phyloP scores from a whole-genome alignment of 192 early-diverging fungal species.

The Backusella tarrabulga region DNA sequence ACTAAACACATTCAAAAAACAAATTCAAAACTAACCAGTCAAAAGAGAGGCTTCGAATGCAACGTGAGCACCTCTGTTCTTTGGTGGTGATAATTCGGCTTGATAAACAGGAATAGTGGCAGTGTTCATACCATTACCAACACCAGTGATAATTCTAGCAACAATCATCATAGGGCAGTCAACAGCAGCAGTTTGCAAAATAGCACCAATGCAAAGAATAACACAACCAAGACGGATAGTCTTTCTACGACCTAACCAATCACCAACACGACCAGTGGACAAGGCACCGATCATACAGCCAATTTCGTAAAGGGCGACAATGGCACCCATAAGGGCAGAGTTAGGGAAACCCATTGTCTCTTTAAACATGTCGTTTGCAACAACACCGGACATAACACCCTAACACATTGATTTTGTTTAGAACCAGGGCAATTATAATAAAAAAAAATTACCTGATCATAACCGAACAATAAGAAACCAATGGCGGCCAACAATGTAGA shows the following conservation, averaged over 20 bases:
- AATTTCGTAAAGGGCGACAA: slow-evolving; percentile 39
- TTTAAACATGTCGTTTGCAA: slow-evolving; percentile 15
- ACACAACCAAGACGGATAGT: slow-evolving; percentile 48
- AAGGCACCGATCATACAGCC: slow-evolving; percentile 32
- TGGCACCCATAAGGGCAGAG: slow-evolving; percentile 46
- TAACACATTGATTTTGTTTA: neutral
- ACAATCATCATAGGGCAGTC: slow-evolving; percentile 46
- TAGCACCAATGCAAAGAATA: slow-evolving; percentile 49
- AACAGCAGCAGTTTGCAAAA: slow-evolving; percentile 51
- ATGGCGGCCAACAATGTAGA: slow-evolving; percentile 41
- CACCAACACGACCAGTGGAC: slow-evolving; percentile 47
- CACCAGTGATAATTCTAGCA: slow-evolving; percentile 52
- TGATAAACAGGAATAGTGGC: slow-evolving; percentile 54
- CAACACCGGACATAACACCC: slow-evolving; percentile 29
- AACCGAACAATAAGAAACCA: slow-evolving; percentile 30
- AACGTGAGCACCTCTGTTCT: slow-evolving; percentile 50
- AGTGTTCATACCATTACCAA: slow-evolving; percentile 54
- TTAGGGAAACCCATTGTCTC: slow-evolving; percentile 11
- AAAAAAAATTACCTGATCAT: slow-evolving; percentile 23
- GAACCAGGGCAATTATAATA: neutral
- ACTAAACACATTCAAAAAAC: neutral
- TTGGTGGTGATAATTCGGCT: slow-evolving; percentile 53
- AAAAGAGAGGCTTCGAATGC: slow-evolving; percentile 49
- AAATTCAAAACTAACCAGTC: neutral
- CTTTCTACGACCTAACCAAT: slow-evolving; percentile 45